Percentiles rank a stretch among this genome's conserved stretches.
Evolutionary conservation across 495 filamentous ascomycete genomes (phyloP).

Genomic region (Pyronema omphalodes): DNA sequence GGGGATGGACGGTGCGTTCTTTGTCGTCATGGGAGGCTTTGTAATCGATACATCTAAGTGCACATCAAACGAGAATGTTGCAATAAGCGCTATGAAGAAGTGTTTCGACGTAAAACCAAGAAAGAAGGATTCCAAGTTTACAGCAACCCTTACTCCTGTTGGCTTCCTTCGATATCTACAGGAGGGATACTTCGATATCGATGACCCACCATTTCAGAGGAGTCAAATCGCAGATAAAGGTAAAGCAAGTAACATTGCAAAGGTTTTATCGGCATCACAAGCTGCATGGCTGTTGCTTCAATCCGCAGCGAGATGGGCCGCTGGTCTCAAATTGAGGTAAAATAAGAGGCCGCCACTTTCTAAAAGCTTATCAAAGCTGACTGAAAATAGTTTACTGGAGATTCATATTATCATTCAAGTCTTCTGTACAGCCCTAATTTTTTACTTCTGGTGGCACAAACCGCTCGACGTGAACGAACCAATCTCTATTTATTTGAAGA

Average conservation of each 20-base stretch:
- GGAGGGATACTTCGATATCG: not conserved
- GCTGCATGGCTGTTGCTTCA: conserved; percentile 3
- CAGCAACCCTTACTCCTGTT: conserved; percentile 7
- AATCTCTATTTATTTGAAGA: not conserved
- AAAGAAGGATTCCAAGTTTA: not conserved
- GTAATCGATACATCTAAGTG: not conserved
- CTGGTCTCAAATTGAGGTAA: not conserved
- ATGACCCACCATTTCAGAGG: not conserved
- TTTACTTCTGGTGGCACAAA: conserved; percentile 9
- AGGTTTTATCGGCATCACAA: conserved; percentile 2
- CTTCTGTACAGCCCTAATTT: conserved; percentile 8
- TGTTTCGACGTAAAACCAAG: not conserved
- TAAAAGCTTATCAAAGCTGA: not conserved
- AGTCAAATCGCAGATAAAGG: conserved; percentile 1
- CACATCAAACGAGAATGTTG: not conserved
- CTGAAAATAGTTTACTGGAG: conserved; percentile 2
- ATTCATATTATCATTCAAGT: conserved; percentile 12
- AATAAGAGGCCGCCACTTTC: not conserved
- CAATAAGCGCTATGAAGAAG: not conserved
- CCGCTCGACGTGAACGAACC: conserved; percentile 14
- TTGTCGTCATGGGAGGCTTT: conserved; percentile 16
- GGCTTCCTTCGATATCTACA: conserved; percentile 4
- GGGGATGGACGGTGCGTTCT: conserved; percentile 5
- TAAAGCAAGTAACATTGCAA: conserved; percentile 5
- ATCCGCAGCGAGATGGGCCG: not conserved